Evolutionary conservation across 768 basidiomycete genomes (phyloP).

Genomic region (Pleurotus platypus): DNA sequence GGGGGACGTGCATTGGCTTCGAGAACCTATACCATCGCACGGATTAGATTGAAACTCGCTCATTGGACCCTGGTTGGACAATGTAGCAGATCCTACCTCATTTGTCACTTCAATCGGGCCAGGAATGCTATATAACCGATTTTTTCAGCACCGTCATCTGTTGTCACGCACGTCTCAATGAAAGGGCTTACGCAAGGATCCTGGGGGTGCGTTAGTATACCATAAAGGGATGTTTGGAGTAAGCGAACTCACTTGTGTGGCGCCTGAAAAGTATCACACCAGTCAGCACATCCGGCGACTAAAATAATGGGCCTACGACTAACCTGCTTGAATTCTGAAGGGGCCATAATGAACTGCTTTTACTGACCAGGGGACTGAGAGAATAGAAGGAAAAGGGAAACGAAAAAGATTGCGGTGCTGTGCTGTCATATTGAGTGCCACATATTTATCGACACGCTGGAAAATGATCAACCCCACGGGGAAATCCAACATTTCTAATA

Average conservation of each 20-base stretch:
- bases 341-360: background rate
- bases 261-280: conserved; percentile 21
- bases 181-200: conserved; percentile 26
- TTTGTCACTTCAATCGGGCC: conserved; percentile 47
- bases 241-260: conserved; percentile 43
- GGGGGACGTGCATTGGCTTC: conserved; percentile 79
- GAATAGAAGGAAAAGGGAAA: background rate
- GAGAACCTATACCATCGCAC: conserved; percentile 48
- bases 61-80: conserved; percentile 3
- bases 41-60: too few species aligned
- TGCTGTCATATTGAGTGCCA: background rate
- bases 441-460: conserved; percentile 3
- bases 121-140: conserved; percentile 34
- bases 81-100: conserved; percentile 15
- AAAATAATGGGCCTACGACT: background rate
- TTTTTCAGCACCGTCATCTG: background rate
- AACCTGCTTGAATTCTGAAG: conserved; percentile 6
- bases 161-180: background rate
- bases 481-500: background rate
- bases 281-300: background rate
- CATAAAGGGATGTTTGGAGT: background rate
- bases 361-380: background rate
- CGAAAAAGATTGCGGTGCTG: background rate
- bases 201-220: conserved; percentile 20
- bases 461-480: conserved; percentile 6